A percentile compares a stretch with the other conserved stretches of the same genome.
Conservation (phyloP, 192 early-diverging fungal species). For the Entophlyctis luteolus region DNA sequence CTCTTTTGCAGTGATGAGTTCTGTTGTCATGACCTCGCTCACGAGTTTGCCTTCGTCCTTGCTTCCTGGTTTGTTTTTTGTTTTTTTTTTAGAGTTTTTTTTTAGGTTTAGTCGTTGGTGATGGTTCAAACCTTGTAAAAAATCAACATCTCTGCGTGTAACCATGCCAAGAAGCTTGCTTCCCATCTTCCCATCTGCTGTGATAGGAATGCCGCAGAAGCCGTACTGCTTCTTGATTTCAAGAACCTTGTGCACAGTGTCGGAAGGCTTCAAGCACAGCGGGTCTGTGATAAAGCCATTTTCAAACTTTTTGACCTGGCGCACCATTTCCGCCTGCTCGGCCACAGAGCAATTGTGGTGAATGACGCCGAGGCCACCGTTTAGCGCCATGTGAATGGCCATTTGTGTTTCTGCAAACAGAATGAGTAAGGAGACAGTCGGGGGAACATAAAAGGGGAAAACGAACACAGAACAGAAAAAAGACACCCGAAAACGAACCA, state of each 20-base stretch:
- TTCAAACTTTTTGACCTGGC: constrained; percentile 91
- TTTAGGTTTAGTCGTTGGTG: too few relatives aligned
- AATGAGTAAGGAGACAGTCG: too few relatives aligned
- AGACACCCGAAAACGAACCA: constrained; percentile 24
- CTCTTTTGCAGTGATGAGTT: constrained; percentile 80
- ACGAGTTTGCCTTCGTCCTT: constrained; percentile 62
- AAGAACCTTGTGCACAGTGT: constrained; percentile 82
- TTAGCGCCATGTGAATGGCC: too few relatives aligned
- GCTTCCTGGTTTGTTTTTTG: constrained; percentile 64
- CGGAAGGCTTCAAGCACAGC: constrained; percentile 71
- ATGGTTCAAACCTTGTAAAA: constrained; percentile 59
- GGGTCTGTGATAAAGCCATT: constrained; percentile 99
- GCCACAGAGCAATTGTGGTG: constrained; percentile 96
- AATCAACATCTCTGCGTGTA: constrained; percentile 83
- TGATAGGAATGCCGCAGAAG: constrained; percentile 77
- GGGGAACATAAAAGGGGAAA: constrained; percentile 3
- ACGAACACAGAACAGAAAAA: neutral
- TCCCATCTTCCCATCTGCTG: constrained; percentile 8
- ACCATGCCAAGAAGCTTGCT: constrained; percentile 94
- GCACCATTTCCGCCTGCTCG: constrained; percentile 97
- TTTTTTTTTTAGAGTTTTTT: too few relatives aligned
- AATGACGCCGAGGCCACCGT: constrained; percentile 94
- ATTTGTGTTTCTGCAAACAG: too few relatives aligned
- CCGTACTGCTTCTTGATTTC: constrained; percentile 83
- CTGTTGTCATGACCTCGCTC: constrained; percentile 82